Evolutionary conservation across 192 early-diverging fungal species (phyloP), one percentile per base, ranked within the genome.

Genomic region (Linnemannia hyalina): DNA sequence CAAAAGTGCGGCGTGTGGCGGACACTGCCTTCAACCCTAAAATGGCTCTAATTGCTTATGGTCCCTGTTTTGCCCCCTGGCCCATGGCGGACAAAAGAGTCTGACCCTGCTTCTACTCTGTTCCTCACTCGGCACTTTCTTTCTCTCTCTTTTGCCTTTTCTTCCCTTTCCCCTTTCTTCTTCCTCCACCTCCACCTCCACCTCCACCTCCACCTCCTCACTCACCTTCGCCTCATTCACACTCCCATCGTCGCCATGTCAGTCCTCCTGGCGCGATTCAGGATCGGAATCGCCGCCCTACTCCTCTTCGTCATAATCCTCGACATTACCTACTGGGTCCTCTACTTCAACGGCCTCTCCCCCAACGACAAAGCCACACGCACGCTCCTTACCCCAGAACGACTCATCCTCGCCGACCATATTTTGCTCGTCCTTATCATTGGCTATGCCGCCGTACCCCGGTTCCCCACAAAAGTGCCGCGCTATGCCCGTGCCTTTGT

Each of bases 401-500:
- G 10, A 4, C 26, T 65, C 29, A 29, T 29, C 26, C 0, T 57
- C 11, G 36, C 13, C 18, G 52, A 35, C 35, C 26, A 29, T 13
- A 3, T 60, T 36, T 20, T 75, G 8, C 23, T 52, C 16, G 32
- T 75, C 36, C 20, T 29, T 20, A 35, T 32, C 23, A 60, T 55
- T 49, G 13, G 57, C 74, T 55, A 38, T 54, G 15, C 46, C 74
- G 29, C 52, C 11, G 32, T 46, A 36, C 52, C 35, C 16, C 32
- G 52, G 7, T 13, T 54, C 20, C 22, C 52, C 54, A 23, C 20
- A 7, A 6, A 6, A 22, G 23, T 40, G 10, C 60, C 60, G 4
- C 60, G 60, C 4, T 52, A 35, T n/a, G 29, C 40, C 38, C 80
- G 74, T 4, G 74, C 80, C 3, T 71, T 55, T 46, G 32, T 70